These are phyloP conservation scores for Pittosporum tobira DNA, from an alignment of 129 eudicot species.

Conservation along the genomic window DNA sequence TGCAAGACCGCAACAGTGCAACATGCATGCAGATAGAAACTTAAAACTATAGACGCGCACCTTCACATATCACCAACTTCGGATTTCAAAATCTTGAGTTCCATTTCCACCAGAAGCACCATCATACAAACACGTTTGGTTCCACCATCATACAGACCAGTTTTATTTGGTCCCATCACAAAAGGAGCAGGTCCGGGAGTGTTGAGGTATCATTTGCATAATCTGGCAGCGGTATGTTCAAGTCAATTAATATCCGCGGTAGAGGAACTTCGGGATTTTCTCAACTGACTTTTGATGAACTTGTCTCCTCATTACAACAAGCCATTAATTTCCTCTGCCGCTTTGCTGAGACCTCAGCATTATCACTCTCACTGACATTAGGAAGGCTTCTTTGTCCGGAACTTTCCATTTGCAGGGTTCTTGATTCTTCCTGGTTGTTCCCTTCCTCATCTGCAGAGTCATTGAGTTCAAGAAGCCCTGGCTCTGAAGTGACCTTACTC, in stretches of 20 bases:
- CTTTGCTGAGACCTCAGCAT: constrained; percentile 32
- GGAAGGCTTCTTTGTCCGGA: constrained; percentile 10
- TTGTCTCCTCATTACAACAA: constrained; percentile 20
- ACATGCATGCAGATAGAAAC: no score
- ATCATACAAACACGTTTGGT: no score
- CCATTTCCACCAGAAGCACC: no score
- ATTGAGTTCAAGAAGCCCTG: constrained; percentile 39
- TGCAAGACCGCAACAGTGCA: no score
- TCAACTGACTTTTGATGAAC: no score
- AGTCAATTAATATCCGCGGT: constrained; percentile 31
- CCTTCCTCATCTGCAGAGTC: constrained; percentile 27
- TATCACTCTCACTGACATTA: constrained; percentile 17
- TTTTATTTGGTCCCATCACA: no score
- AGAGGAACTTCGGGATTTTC: no score
- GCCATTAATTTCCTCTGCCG: constrained; percentile 34
- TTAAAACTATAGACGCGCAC: neutral
- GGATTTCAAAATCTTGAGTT: no score
- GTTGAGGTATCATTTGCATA: constrained; percentile 23
- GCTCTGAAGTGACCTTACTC: constrained; percentile 46
- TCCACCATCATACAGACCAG: no score
- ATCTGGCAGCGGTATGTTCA: constrained; percentile 48
- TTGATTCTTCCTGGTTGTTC: constrained; percentile 23
- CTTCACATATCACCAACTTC: no score
- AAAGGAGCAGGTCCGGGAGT: no score
- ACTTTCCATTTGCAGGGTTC: constrained; percentile 20